phyloP scores from a whole-genome alignment of 495 filamentous ascomycete species.

The Hypoxylon lenormandii region DNA sequence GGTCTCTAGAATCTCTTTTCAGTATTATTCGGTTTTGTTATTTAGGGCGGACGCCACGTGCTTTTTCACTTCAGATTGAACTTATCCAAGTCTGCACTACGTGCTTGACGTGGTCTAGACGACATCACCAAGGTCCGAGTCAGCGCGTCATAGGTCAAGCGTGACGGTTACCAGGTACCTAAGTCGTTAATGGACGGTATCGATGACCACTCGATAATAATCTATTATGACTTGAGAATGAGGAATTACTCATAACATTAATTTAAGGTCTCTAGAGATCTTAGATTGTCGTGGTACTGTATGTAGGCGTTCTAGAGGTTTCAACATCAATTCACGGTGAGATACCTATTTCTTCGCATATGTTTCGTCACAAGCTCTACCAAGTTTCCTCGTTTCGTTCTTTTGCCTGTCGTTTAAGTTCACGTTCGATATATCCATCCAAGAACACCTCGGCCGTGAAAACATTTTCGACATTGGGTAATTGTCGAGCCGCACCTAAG shows the following conservation, averaged over 20 bases:
- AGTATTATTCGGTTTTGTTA: neutral
- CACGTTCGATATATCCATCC: neutral
- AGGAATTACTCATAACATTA: slow-evolving; percentile 2
- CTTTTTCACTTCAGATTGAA: neutral
- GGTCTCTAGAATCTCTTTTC: neutral
- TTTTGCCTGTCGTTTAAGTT: neutral
- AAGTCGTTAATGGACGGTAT: neutral
- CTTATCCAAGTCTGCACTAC: slow-evolving; percentile 1
- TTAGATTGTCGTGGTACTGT: neutral
- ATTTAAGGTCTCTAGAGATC: neutral
- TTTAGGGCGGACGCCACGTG: neutral
- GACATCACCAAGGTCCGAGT: too few relatives aligned
- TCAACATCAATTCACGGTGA: slow-evolving; percentile 1
- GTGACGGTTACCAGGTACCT: neutral
- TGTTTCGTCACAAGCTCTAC: neutral
- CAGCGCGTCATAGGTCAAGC: too few relatives aligned
- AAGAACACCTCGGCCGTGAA: neutral
- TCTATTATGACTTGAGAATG: slow-evolving; percentile 16
- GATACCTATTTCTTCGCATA: slow-evolving; percentile 18
- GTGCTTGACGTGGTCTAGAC: neutral
- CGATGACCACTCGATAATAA: slow-evolving; percentile 4
- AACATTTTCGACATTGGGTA: slow-evolving; percentile 16
- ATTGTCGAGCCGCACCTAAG: slow-evolving; percentile 1
- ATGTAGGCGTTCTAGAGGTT: neutral
- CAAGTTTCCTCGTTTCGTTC: slow-evolving; percentile 4